A percentile compares a stretch with the other conserved stretches of the same genome.
These are phyloP conservation scores for Boletus pseudo-olivaceus DNA, from an alignment of 768 basidiomycete species.

Conservation along the genomic window DNA sequence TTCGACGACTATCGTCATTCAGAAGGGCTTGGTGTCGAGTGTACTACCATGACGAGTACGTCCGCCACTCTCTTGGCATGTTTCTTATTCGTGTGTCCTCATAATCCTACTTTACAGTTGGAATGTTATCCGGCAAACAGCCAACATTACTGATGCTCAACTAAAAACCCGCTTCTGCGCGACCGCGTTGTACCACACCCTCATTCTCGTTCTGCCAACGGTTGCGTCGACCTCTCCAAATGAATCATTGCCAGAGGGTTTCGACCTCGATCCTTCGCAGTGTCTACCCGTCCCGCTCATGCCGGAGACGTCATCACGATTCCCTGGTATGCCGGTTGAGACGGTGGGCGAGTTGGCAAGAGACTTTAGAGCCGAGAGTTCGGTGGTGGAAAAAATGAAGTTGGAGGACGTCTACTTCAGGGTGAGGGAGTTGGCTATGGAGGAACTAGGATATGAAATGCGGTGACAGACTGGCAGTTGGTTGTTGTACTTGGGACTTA, in stretches of 20 bases:
- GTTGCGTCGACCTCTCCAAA: slow-evolving; percentile 23
- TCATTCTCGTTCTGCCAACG: slow-evolving; percentile 45
- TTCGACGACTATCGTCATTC: slow-evolving; percentile 64
- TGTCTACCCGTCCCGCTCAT: slow-evolving; percentile 56
- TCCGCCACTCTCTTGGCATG: slow-evolving; percentile 9
- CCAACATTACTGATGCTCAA: slow-evolving; percentile 72
- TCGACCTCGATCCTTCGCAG: slow-evolving; percentile 53
- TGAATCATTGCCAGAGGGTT: slow-evolving; percentile 41
- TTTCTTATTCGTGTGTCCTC: neutral
- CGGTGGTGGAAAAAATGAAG: slow-evolving; percentile 48
- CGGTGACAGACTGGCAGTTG: slow-evolving; percentile 14
- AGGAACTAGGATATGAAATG: slow-evolving; percentile 41
- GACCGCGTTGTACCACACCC: slow-evolving; percentile 72
- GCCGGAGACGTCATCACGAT: slow-evolving; percentile 64
- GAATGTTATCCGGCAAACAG: slow-evolving; percentile 69
- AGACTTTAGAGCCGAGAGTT: slow-evolving; percentile 64
- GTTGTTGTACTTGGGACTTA: neutral
- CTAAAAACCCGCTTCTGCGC: slow-evolving; percentile 64
- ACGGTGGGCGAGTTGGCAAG: slow-evolving; percentile 53
- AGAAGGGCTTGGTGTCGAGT: slow-evolving; percentile 83
- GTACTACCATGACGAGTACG: slow-evolving; percentile 86
- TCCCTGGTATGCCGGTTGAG: slow-evolving; percentile 69
- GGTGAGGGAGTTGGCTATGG: slow-evolving; percentile 57
- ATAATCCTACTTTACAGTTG: slow-evolving; percentile 50
- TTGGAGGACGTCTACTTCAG: slow-evolving; percentile 61